Evolutionary conservation across 78 protist genomes (phyloP).

Genomic region (Creolimax fragrantissima): DNA sequence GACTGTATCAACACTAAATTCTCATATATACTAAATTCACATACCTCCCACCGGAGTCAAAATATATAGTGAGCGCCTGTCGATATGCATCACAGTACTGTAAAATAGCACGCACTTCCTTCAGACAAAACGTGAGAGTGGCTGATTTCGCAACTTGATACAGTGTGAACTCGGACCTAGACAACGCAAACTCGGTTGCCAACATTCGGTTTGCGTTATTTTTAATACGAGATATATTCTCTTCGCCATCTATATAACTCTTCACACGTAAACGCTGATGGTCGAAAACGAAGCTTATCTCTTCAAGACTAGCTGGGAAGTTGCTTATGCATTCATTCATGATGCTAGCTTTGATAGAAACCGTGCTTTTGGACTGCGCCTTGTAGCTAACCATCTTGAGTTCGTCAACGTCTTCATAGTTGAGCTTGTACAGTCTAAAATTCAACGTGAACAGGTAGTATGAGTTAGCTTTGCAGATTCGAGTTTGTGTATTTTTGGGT

Average conservation of each 20-base stretch:
- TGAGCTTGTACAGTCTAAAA: not conserved
- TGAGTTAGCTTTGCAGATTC: too few relatives aligned
- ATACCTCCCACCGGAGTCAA: not conserved
- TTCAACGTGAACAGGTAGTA: too few relatives aligned
- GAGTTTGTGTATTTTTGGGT: too few relatives aligned
- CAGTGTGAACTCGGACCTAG: not conserved
- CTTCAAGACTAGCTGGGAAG: not conserved
- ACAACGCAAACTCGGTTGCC: not conserved
- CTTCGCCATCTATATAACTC: not conserved
- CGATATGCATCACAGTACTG: not conserved
- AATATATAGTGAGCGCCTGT: not conserved
- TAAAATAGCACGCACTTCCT: not conserved
- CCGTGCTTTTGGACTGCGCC: not conserved
- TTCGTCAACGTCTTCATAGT: not conserved
- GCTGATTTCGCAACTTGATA: not conserved
- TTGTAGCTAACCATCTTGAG: not conserved
- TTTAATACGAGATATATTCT: not conserved
- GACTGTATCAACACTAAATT: too few relatives aligned
- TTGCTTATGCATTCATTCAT: not conserved
- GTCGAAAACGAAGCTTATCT: not conserved
- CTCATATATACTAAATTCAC: too few relatives aligned
- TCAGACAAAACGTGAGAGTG: not conserved
- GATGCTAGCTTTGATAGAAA: not conserved
- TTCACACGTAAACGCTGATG: not conserved
- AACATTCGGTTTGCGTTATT: not conserved